Evolutionary conservation across 805 yeast species (phyloP).

Genomic region (Candida silvicultrix): DNA sequence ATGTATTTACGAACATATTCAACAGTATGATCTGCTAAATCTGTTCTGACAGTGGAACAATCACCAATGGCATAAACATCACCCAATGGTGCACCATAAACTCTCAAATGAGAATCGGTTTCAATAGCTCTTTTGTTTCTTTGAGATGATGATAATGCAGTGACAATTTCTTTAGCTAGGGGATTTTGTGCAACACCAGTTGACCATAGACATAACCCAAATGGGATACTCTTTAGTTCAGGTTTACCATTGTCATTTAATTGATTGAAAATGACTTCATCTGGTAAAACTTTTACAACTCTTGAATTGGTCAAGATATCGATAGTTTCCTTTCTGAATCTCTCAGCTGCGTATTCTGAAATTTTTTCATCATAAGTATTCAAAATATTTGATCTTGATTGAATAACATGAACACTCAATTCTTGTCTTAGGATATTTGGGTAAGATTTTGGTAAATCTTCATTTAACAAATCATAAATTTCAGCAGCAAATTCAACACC

Average conservation of each 20-base stretch:
- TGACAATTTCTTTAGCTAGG: conserved; percentile 48
- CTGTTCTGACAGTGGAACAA: conserved; percentile 60
- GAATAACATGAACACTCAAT: conserved; percentile 62
- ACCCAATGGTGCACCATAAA: conserved; percentile 60
- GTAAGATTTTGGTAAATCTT: conserved; percentile 50
- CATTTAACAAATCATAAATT: conserved; percentile 58
- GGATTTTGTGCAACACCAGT: conserved; percentile 70
- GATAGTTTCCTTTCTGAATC: conserved; percentile 56
- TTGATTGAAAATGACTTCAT: conserved; percentile 54
- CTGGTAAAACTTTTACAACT: conserved; percentile 50
- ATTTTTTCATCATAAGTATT: conserved; percentile 65
- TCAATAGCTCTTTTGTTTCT: conserved; percentile 66
- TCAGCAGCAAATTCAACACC: conserved; percentile 75
- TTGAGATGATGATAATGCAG: conserved; percentile 41
- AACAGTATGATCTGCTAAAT: conserved; percentile 48
- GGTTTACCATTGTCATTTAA: conserved; percentile 35
- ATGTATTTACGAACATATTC: conserved; percentile 42
- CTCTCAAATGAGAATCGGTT: conserved; percentile 67
- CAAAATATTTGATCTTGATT: conserved; percentile 59
- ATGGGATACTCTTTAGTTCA: conserved; percentile 45
- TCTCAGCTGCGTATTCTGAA: conserved; percentile 55
- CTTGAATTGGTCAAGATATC: conserved; percentile 61
- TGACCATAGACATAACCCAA: conserved; percentile 69
- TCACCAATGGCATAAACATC: conserved; percentile 71
- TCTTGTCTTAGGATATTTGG: conserved; percentile 58